These are phyloP conservation scores for Huntiella moniliformis DNA, from an alignment of 2,329 filamentous ascomycete species.

Conservation along the genomic window DNA sequence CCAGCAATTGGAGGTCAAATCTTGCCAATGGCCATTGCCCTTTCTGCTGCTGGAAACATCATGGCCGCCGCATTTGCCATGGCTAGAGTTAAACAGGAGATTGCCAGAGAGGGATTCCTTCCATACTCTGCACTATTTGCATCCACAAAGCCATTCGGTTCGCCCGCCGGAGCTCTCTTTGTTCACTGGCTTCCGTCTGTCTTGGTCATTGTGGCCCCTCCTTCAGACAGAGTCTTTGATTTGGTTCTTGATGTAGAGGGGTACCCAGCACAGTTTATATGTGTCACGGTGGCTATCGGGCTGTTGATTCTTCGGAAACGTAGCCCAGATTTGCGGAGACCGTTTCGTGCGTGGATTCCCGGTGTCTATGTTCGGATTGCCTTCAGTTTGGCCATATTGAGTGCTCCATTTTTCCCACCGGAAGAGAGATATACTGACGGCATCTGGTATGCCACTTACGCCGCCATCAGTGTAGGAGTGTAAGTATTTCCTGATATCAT, in stretches of 20 bases:
- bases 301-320: slow-evolving; percentile 41
- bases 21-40: slow-evolving; percentile 43
- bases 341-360: slow-evolving; percentile 45
- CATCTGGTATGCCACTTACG: slow-evolving; percentile 35
- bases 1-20: slow-evolving; percentile 34
- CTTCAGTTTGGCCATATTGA: slow-evolving; percentile 35
- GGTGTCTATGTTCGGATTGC: slow-evolving; percentile 37
- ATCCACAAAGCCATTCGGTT: slow-evolving; percentile 46
- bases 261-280: slow-evolving; percentile 44
- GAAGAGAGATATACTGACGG: slow-evolving; percentile 25
- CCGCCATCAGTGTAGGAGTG: slow-evolving; percentile 32
- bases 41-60: slow-evolving; percentile 52
- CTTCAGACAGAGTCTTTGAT: slow-evolving; percentile 46
- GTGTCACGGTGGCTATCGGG: slow-evolving; percentile 36
- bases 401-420: slow-evolving; percentile 44
- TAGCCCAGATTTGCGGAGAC: slow-evolving; percentile 39
- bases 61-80: slow-evolving; percentile 53
- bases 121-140: slow-evolving; percentile 42
- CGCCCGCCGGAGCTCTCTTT: slow-evolving; percentile 47
- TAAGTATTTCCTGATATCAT: slow-evolving; percentile 20
- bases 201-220: slow-evolving; percentile 46
- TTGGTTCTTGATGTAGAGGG: slow-evolving; percentile 57
- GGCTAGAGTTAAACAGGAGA: slow-evolving; percentile 53
- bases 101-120: slow-evolving; percentile 51
- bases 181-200: slow-evolving; percentile 51